These are phyloP conservation scores for Echria macrotheca DNA, from an alignment of 495 filamentous ascomycete species.

Conservation along the genomic window DNA sequence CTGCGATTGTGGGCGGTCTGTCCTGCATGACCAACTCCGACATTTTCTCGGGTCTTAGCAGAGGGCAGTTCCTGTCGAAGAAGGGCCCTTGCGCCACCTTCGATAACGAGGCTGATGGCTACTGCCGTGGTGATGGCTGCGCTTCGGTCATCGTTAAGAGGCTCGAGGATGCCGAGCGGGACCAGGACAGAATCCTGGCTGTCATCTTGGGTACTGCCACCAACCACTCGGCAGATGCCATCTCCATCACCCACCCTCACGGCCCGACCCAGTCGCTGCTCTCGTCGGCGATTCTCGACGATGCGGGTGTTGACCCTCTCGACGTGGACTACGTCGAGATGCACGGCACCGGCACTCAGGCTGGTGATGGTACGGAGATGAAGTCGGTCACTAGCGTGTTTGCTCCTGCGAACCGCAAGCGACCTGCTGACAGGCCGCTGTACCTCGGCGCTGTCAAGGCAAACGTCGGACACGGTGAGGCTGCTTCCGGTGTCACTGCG, in stretches of 20 bases:
- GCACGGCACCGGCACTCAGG: slow-evolving; percentile 86
- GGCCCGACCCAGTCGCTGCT: slow-evolving; percentile 64
- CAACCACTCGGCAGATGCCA: slow-evolving; percentile 71
- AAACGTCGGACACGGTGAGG: slow-evolving; percentile 87
- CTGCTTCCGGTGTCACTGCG: slow-evolving; percentile 76
- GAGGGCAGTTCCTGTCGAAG: slow-evolving; percentile 75
- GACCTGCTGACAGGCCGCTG: slow-evolving; percentile 64
- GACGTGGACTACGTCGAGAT: slow-evolving; percentile 81
- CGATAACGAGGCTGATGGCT: slow-evolving; percentile 70
- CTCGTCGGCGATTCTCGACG: slow-evolving; percentile 62
- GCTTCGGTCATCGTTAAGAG: slow-evolving; percentile 69
- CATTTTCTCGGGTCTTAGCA: slow-evolving; percentile 76
- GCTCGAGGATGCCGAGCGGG: slow-evolving; percentile 65
- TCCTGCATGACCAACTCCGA: slow-evolving; percentile 78
- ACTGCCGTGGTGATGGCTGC: slow-evolving; percentile 69
- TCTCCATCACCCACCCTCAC: slow-evolving; percentile 81
- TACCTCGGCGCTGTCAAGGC: slow-evolving; percentile 82
- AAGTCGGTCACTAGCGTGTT: slow-evolving; percentile 73
- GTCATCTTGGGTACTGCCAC: slow-evolving; percentile 62
- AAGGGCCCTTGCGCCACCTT: slow-evolving; percentile 79
- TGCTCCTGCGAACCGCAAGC: slow-evolving; percentile 61
- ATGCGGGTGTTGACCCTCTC: slow-evolving; percentile 64
- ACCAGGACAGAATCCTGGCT: slow-evolving; percentile 69
- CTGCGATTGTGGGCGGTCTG: slow-evolving; percentile 77
- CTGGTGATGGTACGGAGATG: slow-evolving; percentile 78